Evolutionary conservation across 2,329 filamentous ascomycete genomes (phyloP).

Genomic region (Blastomyces emzantsi): DNA sequence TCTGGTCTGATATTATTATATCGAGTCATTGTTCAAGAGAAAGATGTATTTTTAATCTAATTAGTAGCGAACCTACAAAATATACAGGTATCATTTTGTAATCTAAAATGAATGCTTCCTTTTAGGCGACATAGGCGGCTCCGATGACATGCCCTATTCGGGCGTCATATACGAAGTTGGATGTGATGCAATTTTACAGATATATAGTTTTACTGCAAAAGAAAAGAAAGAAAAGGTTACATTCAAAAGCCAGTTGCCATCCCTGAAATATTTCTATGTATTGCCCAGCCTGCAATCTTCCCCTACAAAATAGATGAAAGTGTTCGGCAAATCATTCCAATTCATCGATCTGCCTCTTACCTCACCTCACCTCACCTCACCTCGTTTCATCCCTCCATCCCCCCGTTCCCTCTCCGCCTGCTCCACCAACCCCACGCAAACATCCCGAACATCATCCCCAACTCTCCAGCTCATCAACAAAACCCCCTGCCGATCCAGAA

Average conservation of each 20-base stretch:
- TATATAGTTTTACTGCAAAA: neutral
- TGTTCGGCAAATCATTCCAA: neutral
- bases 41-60: neutral
- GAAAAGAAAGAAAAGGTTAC: neutral
- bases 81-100: neutral
- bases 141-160: too few species aligned
- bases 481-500: constrained; percentile 36
- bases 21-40: neutral
- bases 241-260: neutral
- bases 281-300: neutral
- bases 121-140: too few species aligned
- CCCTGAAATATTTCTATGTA: neutral
- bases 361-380: neutral
- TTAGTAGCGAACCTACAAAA: neutral
- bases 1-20: neutral
- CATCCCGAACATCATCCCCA: constrained; percentile 38
- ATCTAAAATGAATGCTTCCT: neutral
- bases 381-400: neutral
- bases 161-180: neutral
- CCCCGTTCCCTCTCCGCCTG: constrained; percentile 27
- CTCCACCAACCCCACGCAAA: constrained; percentile 37
- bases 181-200: neutral
- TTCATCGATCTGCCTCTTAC: neutral
- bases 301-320: neutral
- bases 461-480: constrained; percentile 39